A percentile compares a stretch with the other conserved stretches of the same genome.
These are phyloP conservation scores for Debaryomycetaceae sp. DNA, from an alignment of 1,139 yeast species.

Conservation along the genomic window DNA sequence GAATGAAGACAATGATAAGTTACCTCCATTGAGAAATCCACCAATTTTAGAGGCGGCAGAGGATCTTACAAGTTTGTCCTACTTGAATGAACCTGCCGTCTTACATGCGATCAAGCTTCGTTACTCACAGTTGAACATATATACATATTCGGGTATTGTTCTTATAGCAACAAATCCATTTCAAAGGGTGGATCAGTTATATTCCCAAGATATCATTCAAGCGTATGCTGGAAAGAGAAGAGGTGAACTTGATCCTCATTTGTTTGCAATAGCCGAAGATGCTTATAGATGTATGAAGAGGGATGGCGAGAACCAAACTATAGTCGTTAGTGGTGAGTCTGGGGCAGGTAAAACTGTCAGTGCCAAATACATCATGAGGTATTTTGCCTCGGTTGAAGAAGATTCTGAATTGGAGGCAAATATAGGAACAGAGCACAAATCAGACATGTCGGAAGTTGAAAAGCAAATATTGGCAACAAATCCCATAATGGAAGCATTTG, in stretches of 20 bases:
- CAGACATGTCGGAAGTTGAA: conserved; percentile 88
- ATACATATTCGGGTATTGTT: conserved; percentile 96
- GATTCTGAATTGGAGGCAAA: conserved; percentile 37
- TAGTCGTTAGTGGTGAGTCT: conserved; percentile 95
- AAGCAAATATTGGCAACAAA: conserved; percentile 94
- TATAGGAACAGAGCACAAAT: conserved; percentile 43
- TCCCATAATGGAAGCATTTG: conserved; percentile 98
- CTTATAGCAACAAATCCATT: conserved; percentile 96
- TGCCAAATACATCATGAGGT: conserved; percentile 96
- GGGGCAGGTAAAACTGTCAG: conserved; percentile 99
- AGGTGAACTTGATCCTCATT: conserved; percentile 94
- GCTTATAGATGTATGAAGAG: conserved; percentile 95
- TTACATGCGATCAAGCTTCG: conserved; percentile 90
- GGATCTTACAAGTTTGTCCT: conserved; percentile 87
- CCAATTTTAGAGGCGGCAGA: conserved; percentile 92
- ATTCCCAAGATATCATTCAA: conserved; percentile 88
- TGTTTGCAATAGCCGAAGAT: conserved; percentile 97
- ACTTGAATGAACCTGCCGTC: conserved; percentile 94
- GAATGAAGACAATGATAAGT: conserved; percentile 48
- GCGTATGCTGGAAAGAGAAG: conserved; percentile 90
- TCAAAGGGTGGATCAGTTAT: conserved; percentile 85
- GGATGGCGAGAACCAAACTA: conserved; percentile 84
- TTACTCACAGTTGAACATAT: conserved; percentile 83
- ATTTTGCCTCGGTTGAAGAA: conserved; percentile 92
- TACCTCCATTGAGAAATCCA: conserved; percentile 89